phyloP scores from a whole-genome alignment of 257 asterid species.

The Solanum dulcamara region DNA sequence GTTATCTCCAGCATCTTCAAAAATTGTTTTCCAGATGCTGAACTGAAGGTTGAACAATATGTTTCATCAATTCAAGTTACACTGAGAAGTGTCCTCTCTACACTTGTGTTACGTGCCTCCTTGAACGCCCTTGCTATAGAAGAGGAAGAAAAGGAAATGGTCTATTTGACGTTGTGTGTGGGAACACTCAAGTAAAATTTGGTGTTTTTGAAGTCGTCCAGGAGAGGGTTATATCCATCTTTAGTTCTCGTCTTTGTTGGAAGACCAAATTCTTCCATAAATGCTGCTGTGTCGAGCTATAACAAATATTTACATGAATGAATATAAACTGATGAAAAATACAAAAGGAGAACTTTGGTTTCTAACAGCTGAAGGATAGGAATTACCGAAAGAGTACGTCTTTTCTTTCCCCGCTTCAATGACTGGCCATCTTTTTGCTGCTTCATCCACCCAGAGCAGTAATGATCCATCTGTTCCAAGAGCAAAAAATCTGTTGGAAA shows the following conservation, averaged over 20 bases:
- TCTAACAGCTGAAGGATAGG: neutral
- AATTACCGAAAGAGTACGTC: constrained; percentile 72
- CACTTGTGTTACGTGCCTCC: neutral
- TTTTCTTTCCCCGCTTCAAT: constrained; percentile 67
- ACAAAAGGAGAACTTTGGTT: neutral
- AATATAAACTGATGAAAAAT: neutral
- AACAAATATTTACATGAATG: neutral
- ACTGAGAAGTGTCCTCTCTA: neutral
- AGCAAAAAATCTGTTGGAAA: constrained; percentile 96
- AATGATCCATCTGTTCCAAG: constrained; percentile 76
- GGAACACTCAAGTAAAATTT: constrained; percentile 91
- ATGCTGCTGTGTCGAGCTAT: constrained; percentile 82
- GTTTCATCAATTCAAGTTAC: neutral
- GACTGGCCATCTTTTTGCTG: constrained; percentile 33
- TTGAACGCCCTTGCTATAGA: neutral
- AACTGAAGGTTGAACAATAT: neutral
- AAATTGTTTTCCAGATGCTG: neutral
- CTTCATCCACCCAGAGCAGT: constrained; percentile 73
- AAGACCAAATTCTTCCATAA: constrained; percentile 96
- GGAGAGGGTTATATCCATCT: constrained; percentile 92
- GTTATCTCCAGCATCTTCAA: neutral
- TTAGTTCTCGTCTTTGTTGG: constrained; percentile 83
- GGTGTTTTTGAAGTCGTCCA: constrained; percentile 97
- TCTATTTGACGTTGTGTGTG: constrained; percentile 73
- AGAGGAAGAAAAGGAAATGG: neutral